Evolutionary conservation across 345 rosid genomes (phyloP), one percentile per base, ranked within the genome.

Genomic region (Eutrema heterophyllum): DNA sequence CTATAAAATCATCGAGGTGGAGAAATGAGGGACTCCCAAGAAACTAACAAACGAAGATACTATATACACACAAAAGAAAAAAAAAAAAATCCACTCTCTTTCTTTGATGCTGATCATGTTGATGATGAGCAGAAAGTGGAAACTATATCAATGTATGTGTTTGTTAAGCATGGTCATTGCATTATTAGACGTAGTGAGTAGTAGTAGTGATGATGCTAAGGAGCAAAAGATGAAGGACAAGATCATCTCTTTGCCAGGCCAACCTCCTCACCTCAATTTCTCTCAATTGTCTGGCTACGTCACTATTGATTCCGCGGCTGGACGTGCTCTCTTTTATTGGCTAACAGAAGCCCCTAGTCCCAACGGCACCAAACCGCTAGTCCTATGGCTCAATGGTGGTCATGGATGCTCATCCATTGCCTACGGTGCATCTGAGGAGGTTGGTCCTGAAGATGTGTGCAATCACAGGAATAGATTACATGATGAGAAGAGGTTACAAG

Each of bases 401-500:
- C 98, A 96, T 0, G 97, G 98, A 6, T 93, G 98, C 71, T 93
- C 98, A 0, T 93, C 98, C 0, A 75, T 91, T 15, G 98, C 90
- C 3, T 91, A 86, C 0, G 96, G 98, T 26, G 96, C 95, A 29
- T 88, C 91, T 0, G 96, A 94, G 73, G 98, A 94, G 75, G 82
- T 94, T 3, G 98, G 98, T n/a, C 97, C 98, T n/a, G n/a, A n/a
- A n/a, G n/a, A n/a, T n/a, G n/a, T n/a, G n/a, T n/a, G n/a, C n/a
- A n/a, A n/a, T n/a, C n/a, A n/a, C n/a, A n/a, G n/a, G n/a, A n/a
- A n/a, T n/a, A n/a, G n/a, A n/a, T n/a, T n/a, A n/a, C n/a, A n/a
- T n/a, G n/a, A n/a, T n/a, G n/a, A n/a, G n/a, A n/a, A n/a, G n/a
- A n/a, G n/a, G n/a, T n/a, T n/a, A n/a, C n/a, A n/a, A n/a, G n/a